Percentiles rank a stretch among this genome's conserved stretches.
Evolutionary conservation across 108 stramenopile genomes (phyloP).

Genomic region (Cylindrotheca fusiformis): DNA sequence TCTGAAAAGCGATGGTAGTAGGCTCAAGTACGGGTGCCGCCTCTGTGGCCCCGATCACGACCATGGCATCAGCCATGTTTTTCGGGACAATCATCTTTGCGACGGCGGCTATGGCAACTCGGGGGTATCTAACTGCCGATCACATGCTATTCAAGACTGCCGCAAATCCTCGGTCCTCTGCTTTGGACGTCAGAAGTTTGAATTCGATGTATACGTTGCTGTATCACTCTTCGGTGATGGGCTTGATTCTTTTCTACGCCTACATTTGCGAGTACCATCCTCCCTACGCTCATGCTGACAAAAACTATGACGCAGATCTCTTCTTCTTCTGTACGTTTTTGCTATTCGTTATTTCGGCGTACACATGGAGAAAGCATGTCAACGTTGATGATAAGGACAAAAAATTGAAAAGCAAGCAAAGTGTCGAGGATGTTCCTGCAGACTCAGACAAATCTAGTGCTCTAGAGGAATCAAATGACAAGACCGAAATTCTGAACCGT

Average conservation of each 20-base stretch:
- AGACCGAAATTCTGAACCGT: constrained; percentile 86
- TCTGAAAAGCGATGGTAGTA: not conserved
- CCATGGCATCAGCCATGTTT: constrained; percentile 74
- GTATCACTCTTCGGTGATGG: constrained; percentile 65
- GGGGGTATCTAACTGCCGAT: constrained; percentile 50
- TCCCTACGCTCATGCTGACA: constrained; percentile 71
- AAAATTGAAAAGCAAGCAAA: constrained; percentile 5
- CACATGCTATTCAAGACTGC: constrained; percentile 37
- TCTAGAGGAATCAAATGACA: constrained; percentile 47
- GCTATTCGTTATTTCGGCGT: constrained; percentile 53
- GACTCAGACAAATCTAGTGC: not conserved
- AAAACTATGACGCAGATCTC: constrained; percentile 79
- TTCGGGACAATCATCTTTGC: constrained; percentile 75
- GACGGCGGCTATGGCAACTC: constrained; percentile 48
- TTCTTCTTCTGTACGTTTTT: constrained; percentile 74
- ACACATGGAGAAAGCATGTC: constrained; percentile 49
- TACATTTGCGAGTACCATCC: constrained; percentile 88
- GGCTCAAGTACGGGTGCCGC: constrained; percentile 19
- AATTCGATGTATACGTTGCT: constrained; percentile 71
- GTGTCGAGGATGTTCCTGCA: not conserved
- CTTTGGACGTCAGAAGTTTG: constrained; percentile 57
- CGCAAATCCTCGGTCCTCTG: constrained; percentile 41
- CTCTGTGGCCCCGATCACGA: constrained; percentile 39
- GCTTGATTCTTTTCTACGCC: constrained; percentile 73
- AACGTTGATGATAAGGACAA: constrained; percentile 6